Evolutionary conservation across 371 early-diverging fungal genomes (phyloP), one percentile per base, ranked within the genome.

Genomic region (Mortierella sp.): DNA sequence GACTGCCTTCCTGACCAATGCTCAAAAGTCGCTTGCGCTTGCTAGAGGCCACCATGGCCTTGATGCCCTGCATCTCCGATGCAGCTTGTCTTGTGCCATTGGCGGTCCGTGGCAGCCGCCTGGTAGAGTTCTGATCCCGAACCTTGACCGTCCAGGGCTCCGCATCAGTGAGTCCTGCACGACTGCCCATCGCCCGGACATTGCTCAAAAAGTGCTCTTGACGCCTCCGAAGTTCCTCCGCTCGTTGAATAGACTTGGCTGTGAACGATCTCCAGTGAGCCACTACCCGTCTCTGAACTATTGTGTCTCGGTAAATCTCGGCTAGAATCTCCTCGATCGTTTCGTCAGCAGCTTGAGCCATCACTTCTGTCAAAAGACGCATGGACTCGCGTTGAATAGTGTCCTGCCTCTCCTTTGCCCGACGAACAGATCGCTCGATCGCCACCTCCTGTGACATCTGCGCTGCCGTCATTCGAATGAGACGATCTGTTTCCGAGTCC

Each of bases 121-220:
- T 77, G 43, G 75, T 38, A 3, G 77, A 74, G 38, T 74, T 75
- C 56, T 78, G 79, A 1, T 81, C 77, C 16, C 79, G 76, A 12
- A 79, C 72, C 58, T 60, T 78, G 48, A 41, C 56, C 24, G 75
- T 72, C 72, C 71, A 70, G 2, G 78, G 81, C 2, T 75, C 56
- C 18, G 46, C 65, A 65, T 78, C 82, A 5, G 24, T 51, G 4
- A 86, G 58, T 2, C 86, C 82, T 14, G 82, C 82, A 12, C 82
- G 74, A 56, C 82, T 86, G 70, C 74, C 72, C 86, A 82, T 82
- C 6, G 86, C 82, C 3, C 81, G 79, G 14, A 86, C 79, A 44
- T 82, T 82, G 21, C 43, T 35, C 71, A 86, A 54, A 60, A 82
- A 81, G 46, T 81, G 79, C 24, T 79, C 82, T 27, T 77, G 79